Evolutionary conservation across 2,329 filamentous ascomycete genomes (phyloP).

Genomic region (Ceratocystis destructans): DNA sequence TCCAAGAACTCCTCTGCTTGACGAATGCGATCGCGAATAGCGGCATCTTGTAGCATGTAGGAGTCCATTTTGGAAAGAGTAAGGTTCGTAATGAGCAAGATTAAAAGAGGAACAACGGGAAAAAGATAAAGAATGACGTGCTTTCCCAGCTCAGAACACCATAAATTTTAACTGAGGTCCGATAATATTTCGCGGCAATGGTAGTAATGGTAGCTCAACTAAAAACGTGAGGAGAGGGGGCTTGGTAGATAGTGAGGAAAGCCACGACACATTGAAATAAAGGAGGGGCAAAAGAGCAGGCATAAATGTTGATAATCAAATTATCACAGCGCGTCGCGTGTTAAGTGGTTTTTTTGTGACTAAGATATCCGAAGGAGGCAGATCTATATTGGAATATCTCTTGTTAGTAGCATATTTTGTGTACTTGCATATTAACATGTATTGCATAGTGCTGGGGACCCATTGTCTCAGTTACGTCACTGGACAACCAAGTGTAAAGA

Average conservation of each 20-base stretch:
- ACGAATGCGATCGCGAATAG: constrained; percentile 67
- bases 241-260: background rate
- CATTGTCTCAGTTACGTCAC: background rate
- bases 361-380: background rate
- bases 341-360: constrained; percentile 16
- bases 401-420: background rate
- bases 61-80: constrained; percentile 46
- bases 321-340: constrained; percentile 16
- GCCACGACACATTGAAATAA: constrained; percentile 1
- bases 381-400: background rate
- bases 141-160: background rate
- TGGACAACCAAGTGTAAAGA: background rate
- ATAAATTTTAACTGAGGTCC: background rate
- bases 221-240: background rate
- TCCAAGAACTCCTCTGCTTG: constrained; percentile 87
- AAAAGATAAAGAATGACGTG: background rate
- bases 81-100: background rate
- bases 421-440: background rate
- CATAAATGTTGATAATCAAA: background rate
- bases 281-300: constrained; percentile 15
- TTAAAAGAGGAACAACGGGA: background rate
- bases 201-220: background rate
- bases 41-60: constrained; percentile 69
- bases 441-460: background rate
- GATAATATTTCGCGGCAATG: background rate